These are phyloP conservation scores for Eimeria tenella DNA, from an alignment of 169 alveolate species.

Conservation along the genomic window DNA sequence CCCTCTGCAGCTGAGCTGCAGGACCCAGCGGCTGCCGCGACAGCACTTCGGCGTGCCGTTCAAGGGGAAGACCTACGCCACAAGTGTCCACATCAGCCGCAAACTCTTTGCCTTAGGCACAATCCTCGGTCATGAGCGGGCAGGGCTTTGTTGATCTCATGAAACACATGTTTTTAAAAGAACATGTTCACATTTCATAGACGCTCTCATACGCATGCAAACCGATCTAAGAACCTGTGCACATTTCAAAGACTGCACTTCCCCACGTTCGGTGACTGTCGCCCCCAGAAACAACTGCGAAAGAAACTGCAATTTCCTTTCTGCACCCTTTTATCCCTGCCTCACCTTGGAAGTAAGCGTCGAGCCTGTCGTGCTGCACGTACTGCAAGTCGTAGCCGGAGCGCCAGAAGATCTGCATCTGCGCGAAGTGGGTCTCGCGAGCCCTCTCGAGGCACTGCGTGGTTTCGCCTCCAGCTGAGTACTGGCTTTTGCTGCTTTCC, in stretches of 20 bases:
- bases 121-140: too few species aligned
- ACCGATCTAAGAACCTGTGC: too few species aligned
- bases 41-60: background rate
- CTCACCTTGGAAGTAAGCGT: conserved; percentile 1
- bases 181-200: too few species aligned
- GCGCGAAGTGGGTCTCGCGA: conserved; percentile 47
- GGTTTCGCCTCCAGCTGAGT: background rate
- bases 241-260: too few species aligned
- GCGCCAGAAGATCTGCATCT: conserved; percentile 67
- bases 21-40: conserved; percentile 7
- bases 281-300: too few species aligned
- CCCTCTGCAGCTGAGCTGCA: background rate
- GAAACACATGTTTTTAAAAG: too few species aligned
- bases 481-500: background rate
- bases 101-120: background rate
- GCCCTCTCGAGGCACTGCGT: background rate
- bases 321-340: too few species aligned
- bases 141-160: too few species aligned
- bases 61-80: background rate
- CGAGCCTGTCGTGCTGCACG: conserved; percentile 47
- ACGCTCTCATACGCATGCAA: too few species aligned
- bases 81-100: background rate
- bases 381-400: conserved; percentile 50
- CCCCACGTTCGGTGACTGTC: too few species aligned
- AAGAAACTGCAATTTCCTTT: too few species aligned